phyloP scores from a whole-genome alignment of 176 grass and related monocot species.

The Musa troglodytarum region DNA sequence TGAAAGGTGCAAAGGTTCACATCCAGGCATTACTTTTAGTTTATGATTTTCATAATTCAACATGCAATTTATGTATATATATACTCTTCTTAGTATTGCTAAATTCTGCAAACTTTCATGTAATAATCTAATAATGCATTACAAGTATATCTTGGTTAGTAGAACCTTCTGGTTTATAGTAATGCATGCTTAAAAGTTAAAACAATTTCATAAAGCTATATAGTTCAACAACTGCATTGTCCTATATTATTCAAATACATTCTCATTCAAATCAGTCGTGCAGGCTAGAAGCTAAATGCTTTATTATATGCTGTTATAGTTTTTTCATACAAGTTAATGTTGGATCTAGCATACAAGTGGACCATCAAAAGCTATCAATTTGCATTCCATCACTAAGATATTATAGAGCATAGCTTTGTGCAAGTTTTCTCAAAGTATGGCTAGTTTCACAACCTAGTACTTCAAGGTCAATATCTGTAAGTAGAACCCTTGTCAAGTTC shows the following conservation, averaged over 20 bases:
- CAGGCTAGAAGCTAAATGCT: neutral
- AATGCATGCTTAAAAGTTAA: neutral
- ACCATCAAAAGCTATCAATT: neutral
- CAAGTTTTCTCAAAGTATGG: neutral
- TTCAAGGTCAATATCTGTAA: too few species aligned
- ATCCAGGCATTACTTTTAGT: neutral
- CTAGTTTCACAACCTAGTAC: too few species aligned
- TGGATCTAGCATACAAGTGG: neutral
- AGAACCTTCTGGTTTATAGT: neutral
- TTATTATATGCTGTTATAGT: neutral
- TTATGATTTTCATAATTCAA: neutral
- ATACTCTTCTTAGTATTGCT: neutral
- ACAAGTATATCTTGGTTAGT: neutral
- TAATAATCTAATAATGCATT: neutral
- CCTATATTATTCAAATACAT: neutral
- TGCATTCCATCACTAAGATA: neutral
- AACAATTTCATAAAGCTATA: neutral
- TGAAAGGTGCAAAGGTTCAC: slow-evolving; percentile 45
- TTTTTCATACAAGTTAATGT: neutral
- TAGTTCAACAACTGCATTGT: neutral
- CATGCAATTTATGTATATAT: neutral
- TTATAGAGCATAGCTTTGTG: neutral
- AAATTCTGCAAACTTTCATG: neutral
- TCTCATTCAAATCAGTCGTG: neutral
- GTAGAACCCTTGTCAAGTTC: too few species aligned